A percentile compares a stretch with the other conserved stretches of the same genome.
Conservation (phyloP, 1,139 yeast species). For the Geotrichum klebahnii region DNA sequence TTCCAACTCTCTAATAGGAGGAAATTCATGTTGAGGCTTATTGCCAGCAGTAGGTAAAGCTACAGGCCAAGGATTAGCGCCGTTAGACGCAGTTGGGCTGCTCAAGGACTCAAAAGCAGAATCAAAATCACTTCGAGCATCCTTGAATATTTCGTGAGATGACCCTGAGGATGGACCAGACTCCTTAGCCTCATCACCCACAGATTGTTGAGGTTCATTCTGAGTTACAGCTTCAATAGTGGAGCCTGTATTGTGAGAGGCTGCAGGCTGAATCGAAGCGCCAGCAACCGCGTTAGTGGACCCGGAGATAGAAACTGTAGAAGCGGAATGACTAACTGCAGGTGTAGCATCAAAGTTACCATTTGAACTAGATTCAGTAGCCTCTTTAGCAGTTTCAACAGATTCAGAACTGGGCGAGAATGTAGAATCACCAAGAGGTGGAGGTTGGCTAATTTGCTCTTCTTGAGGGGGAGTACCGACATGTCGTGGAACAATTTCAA, state of each 20-base stretch:
- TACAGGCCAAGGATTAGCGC: constrained; percentile 11
- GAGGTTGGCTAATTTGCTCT: background rate
- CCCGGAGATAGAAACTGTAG: constrained; percentile 6
- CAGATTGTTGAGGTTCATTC: constrained; percentile 10
- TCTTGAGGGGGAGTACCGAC: background rate
- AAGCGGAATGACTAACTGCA: background rate
- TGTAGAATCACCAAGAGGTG: background rate
- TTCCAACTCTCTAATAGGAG: constrained; percentile 65
- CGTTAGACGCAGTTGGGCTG: constrained; percentile 6
- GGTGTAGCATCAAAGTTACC: no score
- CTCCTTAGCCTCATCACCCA: background rate
- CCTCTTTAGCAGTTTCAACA: constrained; percentile 10
- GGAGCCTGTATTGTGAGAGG: constrained; percentile 13
- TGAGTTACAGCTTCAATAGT: constrained; percentile 7
- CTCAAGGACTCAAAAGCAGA: constrained; percentile 7
- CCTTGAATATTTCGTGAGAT: constrained; percentile 7
- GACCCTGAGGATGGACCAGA: background rate
- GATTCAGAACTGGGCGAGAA: constrained; percentile 16
- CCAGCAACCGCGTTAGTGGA: background rate
- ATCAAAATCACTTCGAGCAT: constrained; percentile 10
- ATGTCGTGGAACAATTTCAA: constrained; percentile 16
- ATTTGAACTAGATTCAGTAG: background rate
- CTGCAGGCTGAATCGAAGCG: background rate
- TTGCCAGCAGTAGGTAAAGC: no score
- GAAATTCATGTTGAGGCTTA: constrained; percentile 52